Evolutionary conservation across 176 grass and related monocot genomes (phyloP).

Genomic region (Oryza brachyantha): DNA sequence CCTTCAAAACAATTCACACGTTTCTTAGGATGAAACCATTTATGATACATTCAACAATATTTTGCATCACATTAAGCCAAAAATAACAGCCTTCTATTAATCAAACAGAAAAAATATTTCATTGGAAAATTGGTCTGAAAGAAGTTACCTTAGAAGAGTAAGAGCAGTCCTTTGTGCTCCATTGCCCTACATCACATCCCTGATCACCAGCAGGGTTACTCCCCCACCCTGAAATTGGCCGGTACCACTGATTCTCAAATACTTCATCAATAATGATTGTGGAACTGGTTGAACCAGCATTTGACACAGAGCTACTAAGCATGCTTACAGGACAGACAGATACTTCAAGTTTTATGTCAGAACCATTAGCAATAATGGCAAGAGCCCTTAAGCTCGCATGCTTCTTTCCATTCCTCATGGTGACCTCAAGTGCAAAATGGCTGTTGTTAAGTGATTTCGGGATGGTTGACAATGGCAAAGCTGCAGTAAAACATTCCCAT

Average conservation of each 20-base stretch:
- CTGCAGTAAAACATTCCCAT: constrained; percentile 82
- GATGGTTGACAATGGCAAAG: constrained; percentile 70
- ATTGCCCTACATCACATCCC: constrained; percentile 64
- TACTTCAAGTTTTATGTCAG: constrained; percentile 83
- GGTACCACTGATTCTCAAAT: constrained; percentile 93
- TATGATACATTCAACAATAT: not conserved
- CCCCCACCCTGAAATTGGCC: constrained; percentile 81
- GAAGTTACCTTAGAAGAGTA: constrained; percentile 78
- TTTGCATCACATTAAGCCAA: constrained; percentile 3
- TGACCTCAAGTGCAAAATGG: constrained; percentile 83
- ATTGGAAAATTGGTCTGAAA: constrained; percentile 10
- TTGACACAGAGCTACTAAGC: constrained; percentile 37
- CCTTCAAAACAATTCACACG: constrained; percentile 52
- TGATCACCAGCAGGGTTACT: constrained; percentile 36
- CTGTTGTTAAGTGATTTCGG: constrained; percentile 79
- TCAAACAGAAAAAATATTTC: not conserved
- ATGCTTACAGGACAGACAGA: constrained; percentile 64
- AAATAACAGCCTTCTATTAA: constrained; percentile 17
- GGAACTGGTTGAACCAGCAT: constrained; percentile 37
- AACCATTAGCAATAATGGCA: constrained; percentile 73
- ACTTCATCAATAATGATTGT: constrained; percentile 63
- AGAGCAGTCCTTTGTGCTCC: constrained; percentile 83
- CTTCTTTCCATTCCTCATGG: constrained; percentile 80
- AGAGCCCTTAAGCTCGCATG: constrained; percentile 83
- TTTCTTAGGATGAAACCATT: constrained; percentile 34